Evolutionary conservation across 2,329 filamentous ascomycete genomes (phyloP), one percentile per base, ranked within the genome.

Genomic region (Dendrostoma leiphaemia): DNA sequence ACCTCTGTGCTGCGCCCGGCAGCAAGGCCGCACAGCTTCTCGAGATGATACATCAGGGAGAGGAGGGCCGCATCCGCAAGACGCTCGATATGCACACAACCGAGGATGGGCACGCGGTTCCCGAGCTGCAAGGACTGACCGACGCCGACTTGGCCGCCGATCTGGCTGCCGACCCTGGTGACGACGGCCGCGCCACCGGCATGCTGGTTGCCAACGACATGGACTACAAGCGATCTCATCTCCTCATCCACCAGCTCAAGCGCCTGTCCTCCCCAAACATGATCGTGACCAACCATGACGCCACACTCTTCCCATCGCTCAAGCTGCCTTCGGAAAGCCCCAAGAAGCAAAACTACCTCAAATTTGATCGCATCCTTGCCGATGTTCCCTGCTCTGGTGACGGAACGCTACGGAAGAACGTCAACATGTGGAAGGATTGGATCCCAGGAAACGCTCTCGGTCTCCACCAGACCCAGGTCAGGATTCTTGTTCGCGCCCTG

Each of bases 301-400:
- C 94, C 38, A 97, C 92, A 4, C 85, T 96, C 70, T 99, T 92
- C 71, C 94, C 94, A 3, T 91, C 92, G 1, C 91, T 99, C 65
- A 90, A 88, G 67, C 81, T 97, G n/a, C 86, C 85, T 12, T 75
- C 78, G 3, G 71, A 77, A 31, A 68, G 76, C 51, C 67, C 77
- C 19, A 78, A 82, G 60, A 80, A 82, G 57, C 77, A 75, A 29
- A 74, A 74, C 61, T 97, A 96, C 70, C 83, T 99, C 57, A 97
- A 97, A 74, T 99, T 97, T 64, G 94, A 99, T 71, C 88, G 94
- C 59, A 96, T 99, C 59, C 77, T 99, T 53, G 93, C 94, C 41
- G 94, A 99, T 73, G 94, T 99, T 0, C 94, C 94, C 41, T 99
- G 94, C 77, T 95, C 92, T 4, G 94, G 94, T 56, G 94, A 99